A percentile compares a stretch with the other conserved stretches of the same genome.
Conservation (phyloP, 1,139 yeast genomes). For the Diutina rugosa region DNA sequence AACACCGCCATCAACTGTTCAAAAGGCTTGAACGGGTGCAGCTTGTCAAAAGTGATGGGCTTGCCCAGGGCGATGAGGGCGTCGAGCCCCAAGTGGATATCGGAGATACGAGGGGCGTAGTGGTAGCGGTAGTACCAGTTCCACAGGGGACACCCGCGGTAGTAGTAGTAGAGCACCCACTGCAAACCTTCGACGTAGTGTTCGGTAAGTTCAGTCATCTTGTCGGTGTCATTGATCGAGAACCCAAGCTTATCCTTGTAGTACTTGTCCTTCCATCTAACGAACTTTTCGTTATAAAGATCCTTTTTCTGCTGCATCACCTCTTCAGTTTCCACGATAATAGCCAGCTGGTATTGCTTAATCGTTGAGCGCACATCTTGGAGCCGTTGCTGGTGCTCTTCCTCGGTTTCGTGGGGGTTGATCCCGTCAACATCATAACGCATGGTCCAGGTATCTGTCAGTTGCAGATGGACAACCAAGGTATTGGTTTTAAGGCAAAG, state of each 20-base stretch:
- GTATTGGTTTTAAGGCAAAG: neutral
- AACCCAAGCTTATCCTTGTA: constrained; percentile 69
- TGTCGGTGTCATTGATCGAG: constrained; percentile 41
- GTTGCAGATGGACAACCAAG: neutral
- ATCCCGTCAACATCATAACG: constrained; percentile 8
- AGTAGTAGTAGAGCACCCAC: constrained; percentile 89
- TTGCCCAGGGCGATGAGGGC: constrained; percentile 34
- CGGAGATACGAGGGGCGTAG: constrained; percentile 95
- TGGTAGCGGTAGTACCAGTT: constrained; percentile 96
- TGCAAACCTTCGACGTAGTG: constrained; percentile 88
- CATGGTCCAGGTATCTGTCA: constrained; percentile 8
- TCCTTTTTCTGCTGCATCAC: constrained; percentile 43
- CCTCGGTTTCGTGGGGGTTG: constrained; percentile 11
- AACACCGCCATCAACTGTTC: constrained; percentile 96
- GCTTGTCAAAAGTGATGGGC: constrained; percentile 44
- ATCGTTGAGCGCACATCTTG: constrained; percentile 84
- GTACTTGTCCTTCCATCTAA: constrained; percentile 72
- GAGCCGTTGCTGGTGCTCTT: constrained; percentile 50
- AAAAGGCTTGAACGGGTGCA: constrained; percentile 81
- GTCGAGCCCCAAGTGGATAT: constrained; percentile 44
- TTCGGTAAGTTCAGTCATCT: constrained; percentile 45
- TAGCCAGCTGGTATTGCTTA: constrained; percentile 71
- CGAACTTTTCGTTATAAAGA: constrained; percentile 64
- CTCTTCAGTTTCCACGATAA: constrained; percentile 40
- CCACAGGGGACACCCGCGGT: constrained; percentile 98